These are phyloP conservation scores for Akanthomyces dipterigenus DNA, from an alignment of 2,329 filamentous ascomycete species.

Conservation along the genomic window DNA sequence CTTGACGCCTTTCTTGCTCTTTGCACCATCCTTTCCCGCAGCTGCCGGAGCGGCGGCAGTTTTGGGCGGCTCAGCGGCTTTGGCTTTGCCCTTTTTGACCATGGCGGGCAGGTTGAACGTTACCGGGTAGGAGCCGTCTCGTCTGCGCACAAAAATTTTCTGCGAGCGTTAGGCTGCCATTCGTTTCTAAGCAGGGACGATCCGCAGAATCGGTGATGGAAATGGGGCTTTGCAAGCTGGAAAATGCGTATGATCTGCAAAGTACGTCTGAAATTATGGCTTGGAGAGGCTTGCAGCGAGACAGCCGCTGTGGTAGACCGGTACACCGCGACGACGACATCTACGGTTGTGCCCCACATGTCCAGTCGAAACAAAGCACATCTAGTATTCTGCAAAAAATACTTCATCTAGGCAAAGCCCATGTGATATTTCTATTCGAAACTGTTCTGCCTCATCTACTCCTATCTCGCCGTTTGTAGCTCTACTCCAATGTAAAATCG, in stretches of 20 bases:
- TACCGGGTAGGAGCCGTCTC: neutral
- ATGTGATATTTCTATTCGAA: too few relatives aligned
- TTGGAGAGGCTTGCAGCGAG: neutral
- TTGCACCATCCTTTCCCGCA: constrained; percentile 44
- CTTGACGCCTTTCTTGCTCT: constrained; percentile 45
- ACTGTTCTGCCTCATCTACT: too few relatives aligned
- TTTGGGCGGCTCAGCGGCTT: constrained; percentile 34
- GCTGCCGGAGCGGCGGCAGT: constrained; percentile 21
- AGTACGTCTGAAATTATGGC: neutral
- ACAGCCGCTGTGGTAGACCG: neutral
- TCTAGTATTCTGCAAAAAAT: neutral
- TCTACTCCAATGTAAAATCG: neutral
- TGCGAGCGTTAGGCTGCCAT: neutral
- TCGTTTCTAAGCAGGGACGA: neutral
- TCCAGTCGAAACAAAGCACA: neutral
- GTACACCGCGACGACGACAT: neutral
- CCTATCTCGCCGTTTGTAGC: too few relatives aligned
- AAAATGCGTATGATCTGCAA: neutral
- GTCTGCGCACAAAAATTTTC: constrained; percentile 5
- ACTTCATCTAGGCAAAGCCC: too few relatives aligned
- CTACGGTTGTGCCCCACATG: constrained; percentile 1
- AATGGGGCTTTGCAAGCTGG: neutral
- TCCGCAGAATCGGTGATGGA: neutral
- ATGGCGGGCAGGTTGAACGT: constrained; percentile 25
- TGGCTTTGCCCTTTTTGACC: constrained; percentile 49